phyloP scores from a whole-genome alignment of 495 filamentous ascomycete genomes.

The Neurospora tetrasperma region DNA sequence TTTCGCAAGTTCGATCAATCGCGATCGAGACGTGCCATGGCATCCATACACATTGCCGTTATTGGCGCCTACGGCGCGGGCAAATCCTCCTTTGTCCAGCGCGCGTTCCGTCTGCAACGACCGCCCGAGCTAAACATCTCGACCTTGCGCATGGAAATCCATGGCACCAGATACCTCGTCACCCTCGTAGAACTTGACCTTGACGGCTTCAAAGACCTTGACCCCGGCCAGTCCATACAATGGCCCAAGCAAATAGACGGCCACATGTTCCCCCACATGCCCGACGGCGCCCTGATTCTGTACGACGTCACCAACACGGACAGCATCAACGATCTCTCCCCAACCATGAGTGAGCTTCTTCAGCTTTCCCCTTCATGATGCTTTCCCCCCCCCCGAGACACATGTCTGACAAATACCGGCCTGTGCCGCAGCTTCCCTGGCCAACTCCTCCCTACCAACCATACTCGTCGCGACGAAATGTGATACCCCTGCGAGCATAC shows the following conservation, averaged over 20 bases:
- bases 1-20: slow-evolving; percentile 14
- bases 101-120: slow-evolving; percentile 58
- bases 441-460: slow-evolving; percentile 56
- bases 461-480: slow-evolving; percentile 79
- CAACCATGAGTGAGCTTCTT: slow-evolving; percentile 59
- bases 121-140: slow-evolving; percentile 44
- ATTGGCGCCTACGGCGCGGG: slow-evolving; percentile 73
- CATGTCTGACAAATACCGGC: slow-evolving; percentile 1
- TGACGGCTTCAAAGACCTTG: slow-evolving; percentile 51
- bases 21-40: slow-evolving; percentile 30
- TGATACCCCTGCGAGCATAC: slow-evolving; percentile 51
- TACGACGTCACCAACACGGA: slow-evolving; percentile 75
- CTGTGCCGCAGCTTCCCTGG: slow-evolving; percentile 51
- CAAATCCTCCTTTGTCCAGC: slow-evolving; percentile 83
- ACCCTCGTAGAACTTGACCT: slow-evolving; percentile 70
- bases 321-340: slow-evolving; percentile 55
- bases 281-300: slow-evolving; percentile 69
- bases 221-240: slow-evolving; percentile 53
- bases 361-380: background rate
- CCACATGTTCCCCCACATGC: slow-evolving; percentile 53
- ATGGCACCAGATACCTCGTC: slow-evolving; percentile 66
- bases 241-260: slow-evolving; percentile 72
- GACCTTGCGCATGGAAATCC: slow-evolving; percentile 62
- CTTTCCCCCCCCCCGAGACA: background rate
- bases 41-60: slow-evolving; percentile 74